Evolutionary conservation across 2,329 filamentous ascomycete genomes (phyloP), one percentile per base, ranked within the genome.

Genomic region (Dothiorella sarmentorum): DNA sequence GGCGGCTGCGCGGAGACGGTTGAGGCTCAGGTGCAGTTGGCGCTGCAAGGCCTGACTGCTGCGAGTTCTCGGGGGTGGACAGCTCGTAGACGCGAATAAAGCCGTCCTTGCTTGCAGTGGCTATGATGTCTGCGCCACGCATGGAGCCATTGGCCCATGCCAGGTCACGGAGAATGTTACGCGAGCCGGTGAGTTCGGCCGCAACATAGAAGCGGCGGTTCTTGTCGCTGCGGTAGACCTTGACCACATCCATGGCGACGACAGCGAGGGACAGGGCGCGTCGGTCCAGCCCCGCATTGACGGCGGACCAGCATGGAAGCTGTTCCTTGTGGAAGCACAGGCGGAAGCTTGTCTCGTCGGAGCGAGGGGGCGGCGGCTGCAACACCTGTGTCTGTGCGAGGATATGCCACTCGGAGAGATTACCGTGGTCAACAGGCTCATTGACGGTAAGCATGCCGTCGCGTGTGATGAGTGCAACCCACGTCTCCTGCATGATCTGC

Each of bases 131-230:
- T 71, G 90, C 93, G 1, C 93, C 93, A 37, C 92, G 80, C 66
- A 95, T 91, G 63, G 91, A 95, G 11, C 91, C 93, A 47, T 91
- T 89, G 1, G 93, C 91, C 94, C 94, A 99, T 2, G 90, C 87
- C 1, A 97, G 84, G 70, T 97, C 92, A 47, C 93, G 82, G 29
- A 59, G 40, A 37, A 97, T 80, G 0, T 87, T 86, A 7, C 84
- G 81, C 66, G 96, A 89, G 1, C 86, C 85, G 27, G 80, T 79
- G 15, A 97, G 78, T 68, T 91, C 88, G 18, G 87, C 86, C 0
- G 91, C 91, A 7, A 90, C 83, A 70, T 96, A 96, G 69, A 97
- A 95, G 60, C 90, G 88, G 61, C 89, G 89, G 57, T 82, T 78
- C 69, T 84, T 75, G 75, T 85, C 77, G 72, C 90, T 93, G 56